These are phyloP conservation scores for Plectosphaerella cucumerina DNA, from an alignment of 2,329 filamentous ascomycete species.

Conservation along the genomic window DNA sequence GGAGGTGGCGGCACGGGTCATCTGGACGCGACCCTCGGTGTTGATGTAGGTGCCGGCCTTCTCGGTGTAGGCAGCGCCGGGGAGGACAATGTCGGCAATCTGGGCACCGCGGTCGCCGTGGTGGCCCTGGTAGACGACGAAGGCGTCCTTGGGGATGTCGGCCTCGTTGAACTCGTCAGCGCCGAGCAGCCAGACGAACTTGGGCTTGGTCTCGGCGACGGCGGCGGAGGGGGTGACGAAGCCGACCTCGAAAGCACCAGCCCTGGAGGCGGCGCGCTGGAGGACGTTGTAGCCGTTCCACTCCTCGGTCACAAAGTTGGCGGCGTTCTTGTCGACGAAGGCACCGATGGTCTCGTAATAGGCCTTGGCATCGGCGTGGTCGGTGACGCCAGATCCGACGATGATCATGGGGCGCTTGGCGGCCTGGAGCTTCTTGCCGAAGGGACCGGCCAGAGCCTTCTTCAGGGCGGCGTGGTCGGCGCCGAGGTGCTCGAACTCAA, in stretches of 20 bases:
- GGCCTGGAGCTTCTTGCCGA: conserved; percentile 85
- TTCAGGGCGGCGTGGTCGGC: conserved; percentile 76
- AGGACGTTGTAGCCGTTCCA: conserved; percentile 99
- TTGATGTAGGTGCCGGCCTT: conserved; percentile 96
- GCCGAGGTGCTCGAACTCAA: conserved; percentile 91
- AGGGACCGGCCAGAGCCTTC: conserved; percentile 76
- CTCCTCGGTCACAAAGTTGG: conserved; percentile 80
- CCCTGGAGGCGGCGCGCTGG: conserved; percentile 86
- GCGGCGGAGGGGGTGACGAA: conserved; percentile 81
- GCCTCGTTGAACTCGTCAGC: conserved; percentile 84
- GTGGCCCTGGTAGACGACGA: conserved; percentile 96
- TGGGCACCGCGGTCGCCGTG: conserved; percentile 93
- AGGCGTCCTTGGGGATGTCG: conserved; percentile 92
- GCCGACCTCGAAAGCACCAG: conserved; percentile 91
- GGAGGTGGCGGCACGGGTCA: conserved; percentile 84
- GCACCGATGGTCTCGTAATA: conserved; percentile 87
- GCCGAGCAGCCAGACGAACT: conserved; percentile 95
- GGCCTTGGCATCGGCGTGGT: conserved; percentile 86
- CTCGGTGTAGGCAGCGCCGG: conserved; percentile 93
- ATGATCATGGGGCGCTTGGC: conserved; percentile 97
- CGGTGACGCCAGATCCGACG: conserved; percentile 85
- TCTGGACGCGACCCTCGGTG: conserved; percentile 93
- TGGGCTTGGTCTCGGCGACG: conserved; percentile 81
- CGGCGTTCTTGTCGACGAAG: conserved; percentile 90
- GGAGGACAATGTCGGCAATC: conserved; percentile 89